Base-by-base conservation (phyloP, 352 stramenopile species). In the Phytopythium mirpurense region DNA sequence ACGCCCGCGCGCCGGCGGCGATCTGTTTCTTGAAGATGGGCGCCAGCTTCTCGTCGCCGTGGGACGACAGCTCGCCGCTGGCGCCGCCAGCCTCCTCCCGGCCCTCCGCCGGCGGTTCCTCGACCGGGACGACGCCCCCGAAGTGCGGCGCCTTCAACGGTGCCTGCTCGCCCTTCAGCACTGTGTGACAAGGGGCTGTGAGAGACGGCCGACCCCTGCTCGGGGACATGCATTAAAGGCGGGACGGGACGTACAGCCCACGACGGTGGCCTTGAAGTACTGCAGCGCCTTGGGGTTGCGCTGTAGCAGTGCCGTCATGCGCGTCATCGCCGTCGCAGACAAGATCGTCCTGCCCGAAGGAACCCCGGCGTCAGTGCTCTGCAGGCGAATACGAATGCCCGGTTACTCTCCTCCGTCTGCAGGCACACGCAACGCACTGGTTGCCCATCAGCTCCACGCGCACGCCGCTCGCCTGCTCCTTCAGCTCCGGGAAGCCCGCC, bases 261-360 rank as follows among this genome's bases (percentile, higher is more conserved):
- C 72, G 23, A 88, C 78, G 58, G 62, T 76, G 16, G 56, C 60
- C 35, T 90, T 88, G 55, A 90, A 90, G 51, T 81, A 86, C 62
- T 68, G 61, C 19, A 75, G 56, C 41, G 74, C 79, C 32, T 67
- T 64, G 3, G 54, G 38, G 21, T 83, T 76, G 41, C 55, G 54
- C 52, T 70, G 59, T 3, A 90, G 57, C 46, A 90, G 54, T 27
- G 70, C 47, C 44, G 88, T 62, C 54, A 76, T 62, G 6, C 62
- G 57, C 31, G 67, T 42, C 19, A 90, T 78, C 19, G 75, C 71
- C 16, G 61, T 57, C 21, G 79, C 72, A 23, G 67, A 63, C 5
- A 65, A 65, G 38, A 90, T 72, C 0, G 71, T 42, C 57, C 75
- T 88, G 46, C 2, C 14, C 15, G 7, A 0, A 31, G n/a, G n/a